Base-by-base conservation (phyloP, 495 filamentous ascomycete species). In the Tricharina praecox region DNA sequence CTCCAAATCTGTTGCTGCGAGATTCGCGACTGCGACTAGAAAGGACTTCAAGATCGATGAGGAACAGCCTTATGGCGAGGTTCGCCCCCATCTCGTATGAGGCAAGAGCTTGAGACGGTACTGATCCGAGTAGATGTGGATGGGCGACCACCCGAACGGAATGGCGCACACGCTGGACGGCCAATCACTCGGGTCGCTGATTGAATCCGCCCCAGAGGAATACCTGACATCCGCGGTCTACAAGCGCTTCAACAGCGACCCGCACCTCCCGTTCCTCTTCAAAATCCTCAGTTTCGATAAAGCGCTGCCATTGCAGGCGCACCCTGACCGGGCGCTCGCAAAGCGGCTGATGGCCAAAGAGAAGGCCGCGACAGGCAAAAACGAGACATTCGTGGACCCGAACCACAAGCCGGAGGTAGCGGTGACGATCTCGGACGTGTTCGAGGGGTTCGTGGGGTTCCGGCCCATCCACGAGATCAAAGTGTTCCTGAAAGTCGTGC, bases 321-420 rank as follows among this genome's bases (percentile, higher is more conserved):
- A 87, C 50, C 83, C 80, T 8, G 68, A 85, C 63, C 79, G 78
- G 50, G 60, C 66, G 1, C 71, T 88, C 4, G 71, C 81, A 0
- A 59, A 64, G 10, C 66, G 76, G 50, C 67, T 86, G 2, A 76
- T 84, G 63, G 54, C 68, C 47, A 47, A 74, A 53, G 72, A 85
- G 51, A 77, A 79, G 0, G 18, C 16, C 4, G 25, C 21, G 20
- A 47, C 41, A 19, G 45, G 49, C 1, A 36, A 45, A 32, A 45
- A 48, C 25, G 58, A 74, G 8, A 69, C 72, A 43, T 86, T 79
- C 58, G 71, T 72, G 5, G 81, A 90, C 51, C 64, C 68, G 15
- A 88, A 85, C 60, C 79, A 86, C 63, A 87, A 88, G 61, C 82
- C 82, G 1, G 82, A 90, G 57, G 87, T 88, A 25, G 81, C 81